Conservation (phyloP, 345 rosid genomes). For the Luvunga scandens region DNA sequence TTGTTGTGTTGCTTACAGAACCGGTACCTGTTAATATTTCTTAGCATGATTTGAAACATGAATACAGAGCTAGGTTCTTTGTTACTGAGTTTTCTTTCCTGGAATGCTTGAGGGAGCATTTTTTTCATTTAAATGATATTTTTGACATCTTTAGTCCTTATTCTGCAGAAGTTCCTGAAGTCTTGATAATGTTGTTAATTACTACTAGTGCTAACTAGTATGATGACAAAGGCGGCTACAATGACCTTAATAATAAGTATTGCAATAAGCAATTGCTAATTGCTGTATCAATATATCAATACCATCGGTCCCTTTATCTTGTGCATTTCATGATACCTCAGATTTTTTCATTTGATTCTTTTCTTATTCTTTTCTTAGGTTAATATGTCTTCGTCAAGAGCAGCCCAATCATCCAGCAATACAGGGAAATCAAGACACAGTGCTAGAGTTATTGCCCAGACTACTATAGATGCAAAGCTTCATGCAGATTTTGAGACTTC, state of each 20-base stretch:
- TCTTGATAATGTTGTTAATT: background rate
- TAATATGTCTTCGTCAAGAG: conserved; percentile 84
- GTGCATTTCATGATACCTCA: background rate
- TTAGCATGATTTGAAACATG: background rate
- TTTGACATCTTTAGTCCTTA: background rate
- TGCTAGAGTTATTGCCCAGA: conserved; percentile 85
- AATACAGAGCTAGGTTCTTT: background rate
- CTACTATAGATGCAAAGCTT: conserved; percentile 87
- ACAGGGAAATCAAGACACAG: conserved; percentile 76
- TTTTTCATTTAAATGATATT: background rate
- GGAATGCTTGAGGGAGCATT: background rate
- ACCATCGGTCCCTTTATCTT: background rate
- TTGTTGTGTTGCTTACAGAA: background rate
- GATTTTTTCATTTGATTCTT: background rate
- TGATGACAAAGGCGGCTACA: background rate
- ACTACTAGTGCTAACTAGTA: background rate
- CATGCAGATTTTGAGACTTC: conserved; percentile 90
- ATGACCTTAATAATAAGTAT: background rate
- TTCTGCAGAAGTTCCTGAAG: background rate
- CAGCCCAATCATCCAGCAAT: conserved; percentile 64
- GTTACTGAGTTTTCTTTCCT: conserved; percentile 1
- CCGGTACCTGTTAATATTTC: background rate
- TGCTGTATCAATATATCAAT: background rate
- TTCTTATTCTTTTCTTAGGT: background rate
- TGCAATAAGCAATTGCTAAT: background rate